Evolutionary conservation across 805 yeast genomes (phyloP).

Genomic region (Starmerella bombicola): DNA sequence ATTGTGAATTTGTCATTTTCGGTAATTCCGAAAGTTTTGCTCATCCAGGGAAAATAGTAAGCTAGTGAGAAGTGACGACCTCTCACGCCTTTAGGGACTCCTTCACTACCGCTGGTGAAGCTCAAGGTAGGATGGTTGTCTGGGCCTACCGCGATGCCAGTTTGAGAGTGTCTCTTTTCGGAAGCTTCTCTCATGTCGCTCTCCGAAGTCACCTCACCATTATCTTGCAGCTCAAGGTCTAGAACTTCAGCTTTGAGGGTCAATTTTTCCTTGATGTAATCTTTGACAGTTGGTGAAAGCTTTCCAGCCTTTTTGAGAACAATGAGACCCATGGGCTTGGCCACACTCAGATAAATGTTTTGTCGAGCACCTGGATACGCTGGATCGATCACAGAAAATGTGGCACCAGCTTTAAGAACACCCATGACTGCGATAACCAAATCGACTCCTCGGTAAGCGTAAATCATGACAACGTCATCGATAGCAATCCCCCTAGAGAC

Average conservation of each 20-base stretch:
- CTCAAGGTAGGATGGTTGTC: constrained; percentile 94
- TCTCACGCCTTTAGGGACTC: constrained; percentile 94
- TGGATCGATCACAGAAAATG: constrained; percentile 96
- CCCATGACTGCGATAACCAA: constrained; percentile 95
- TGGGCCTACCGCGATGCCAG: constrained; percentile 92
- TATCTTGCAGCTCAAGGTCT: constrained; percentile 60
- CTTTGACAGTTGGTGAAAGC: constrained; percentile 62
- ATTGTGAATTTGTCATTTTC: constrained; percentile 83
- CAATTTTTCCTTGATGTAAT: constrained; percentile 62
- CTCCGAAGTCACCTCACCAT: constrained; percentile 44
- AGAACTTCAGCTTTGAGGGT: constrained; percentile 63
- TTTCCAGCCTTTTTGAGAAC: constrained; percentile 84
- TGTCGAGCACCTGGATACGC: constrained; percentile 99
- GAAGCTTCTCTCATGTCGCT: constrained; percentile 33
- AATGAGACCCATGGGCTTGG: constrained; percentile 81
- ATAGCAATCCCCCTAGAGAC: constrained; percentile 65
- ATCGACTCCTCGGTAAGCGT: constrained; percentile 95
- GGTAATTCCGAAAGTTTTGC: constrained; percentile 64
- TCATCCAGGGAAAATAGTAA: constrained; percentile 98
- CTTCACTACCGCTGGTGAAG: constrained; percentile 96
- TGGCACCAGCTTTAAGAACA: constrained; percentile 95
- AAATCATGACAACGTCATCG: constrained; percentile 96
- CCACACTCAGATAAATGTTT: constrained; percentile 82
- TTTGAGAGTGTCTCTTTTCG: constrained; percentile 39
- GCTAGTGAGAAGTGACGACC: constrained; percentile 97